Evolutionary conservation across 73 alveolate species (phyloP), one percentile per base, ranked within the genome.

Genomic region (Paramecium sonneborni): DNA sequence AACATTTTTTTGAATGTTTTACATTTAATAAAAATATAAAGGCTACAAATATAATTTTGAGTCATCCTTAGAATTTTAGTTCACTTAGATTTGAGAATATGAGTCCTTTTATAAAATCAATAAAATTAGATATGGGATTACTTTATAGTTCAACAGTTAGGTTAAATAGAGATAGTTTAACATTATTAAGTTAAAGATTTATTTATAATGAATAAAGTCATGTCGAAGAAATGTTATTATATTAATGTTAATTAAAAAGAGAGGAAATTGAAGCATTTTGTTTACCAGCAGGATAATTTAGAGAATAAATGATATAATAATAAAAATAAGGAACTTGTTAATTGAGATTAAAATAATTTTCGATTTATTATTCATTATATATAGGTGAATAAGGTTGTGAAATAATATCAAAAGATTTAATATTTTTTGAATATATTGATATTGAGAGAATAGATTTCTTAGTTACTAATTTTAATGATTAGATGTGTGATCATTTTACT

Each of bases 381-480:
- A 30, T 79, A 6, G 44, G 44, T 4, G 90, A 79, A 24, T 55
- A 6, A 43, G 90, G 90, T 21, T 38, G 34, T 3, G 74, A 79
- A 8, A 20, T 79, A 11, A 30, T 79, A 8, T 18, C 28, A 9
- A 43, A 46, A 12, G 72, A 79, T 79, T 20, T 79, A 39, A 43
- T 44, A 23, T 79, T 41, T 46, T 79, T 79, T 41, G 90, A 79
- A 46, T 79, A 79, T 79, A 39, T 79, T 1, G 55, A 23, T 5
- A 43, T 79, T 0, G 74, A 39, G 18, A 79, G 90, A 79, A 23
- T 79, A 23, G 76, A 43, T 24, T 20, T 43, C 20, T 21, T 38
- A 18, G 90, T 79, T 24, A 79, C 90, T 21, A 79, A 79, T 79
- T 79, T 20, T 38, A 79, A 79, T 44, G 44, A 44, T 79, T 11